phyloP scores from a whole-genome alignment of 257 asterid genomes.

The Coffea eugenioides region DNA sequence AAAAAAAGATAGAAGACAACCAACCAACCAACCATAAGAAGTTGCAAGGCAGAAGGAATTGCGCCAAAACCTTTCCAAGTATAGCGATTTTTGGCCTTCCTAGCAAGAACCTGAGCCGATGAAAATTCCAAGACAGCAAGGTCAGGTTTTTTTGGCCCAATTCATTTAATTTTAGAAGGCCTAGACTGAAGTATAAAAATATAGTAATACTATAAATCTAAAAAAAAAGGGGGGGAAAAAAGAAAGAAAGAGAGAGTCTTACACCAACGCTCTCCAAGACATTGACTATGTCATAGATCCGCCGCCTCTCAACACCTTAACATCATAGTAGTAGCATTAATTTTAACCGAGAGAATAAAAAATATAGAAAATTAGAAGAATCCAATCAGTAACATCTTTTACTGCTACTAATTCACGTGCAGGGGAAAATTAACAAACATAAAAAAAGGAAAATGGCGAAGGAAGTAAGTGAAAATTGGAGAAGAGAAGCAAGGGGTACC shows the following conservation, averaged over 20 bases:
- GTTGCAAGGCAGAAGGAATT: conserved; percentile 67
- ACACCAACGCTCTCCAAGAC: conserved; percentile 96
- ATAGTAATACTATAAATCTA: too few species aligned
- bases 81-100: conserved; percentile 84
- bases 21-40: conserved; percentile 47
- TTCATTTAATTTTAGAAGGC: neutral
- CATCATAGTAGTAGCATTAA: neutral
- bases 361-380: neutral
- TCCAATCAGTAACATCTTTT: neutral
- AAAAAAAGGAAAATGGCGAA: neutral
- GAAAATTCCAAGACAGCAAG: conserved; percentile 13
- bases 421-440: neutral
- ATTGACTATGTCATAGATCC: conserved; percentile 96
- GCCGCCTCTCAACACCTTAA: conserved; percentile 91
- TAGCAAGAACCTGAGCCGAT: conserved; percentile 58
- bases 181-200: neutral
- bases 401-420: too few species aligned
- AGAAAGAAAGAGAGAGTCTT: conserved; percentile 31
- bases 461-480: neutral
- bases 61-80: conserved; percentile 95
- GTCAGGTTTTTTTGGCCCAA: neutral
- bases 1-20: neutral
- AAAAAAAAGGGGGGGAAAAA: neutral
- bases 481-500: neutral
- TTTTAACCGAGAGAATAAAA: too few species aligned